Base-by-base conservation (phyloP, 2,329 filamentous ascomycete genomes). In the Aspergillus glaucus region DNA sequence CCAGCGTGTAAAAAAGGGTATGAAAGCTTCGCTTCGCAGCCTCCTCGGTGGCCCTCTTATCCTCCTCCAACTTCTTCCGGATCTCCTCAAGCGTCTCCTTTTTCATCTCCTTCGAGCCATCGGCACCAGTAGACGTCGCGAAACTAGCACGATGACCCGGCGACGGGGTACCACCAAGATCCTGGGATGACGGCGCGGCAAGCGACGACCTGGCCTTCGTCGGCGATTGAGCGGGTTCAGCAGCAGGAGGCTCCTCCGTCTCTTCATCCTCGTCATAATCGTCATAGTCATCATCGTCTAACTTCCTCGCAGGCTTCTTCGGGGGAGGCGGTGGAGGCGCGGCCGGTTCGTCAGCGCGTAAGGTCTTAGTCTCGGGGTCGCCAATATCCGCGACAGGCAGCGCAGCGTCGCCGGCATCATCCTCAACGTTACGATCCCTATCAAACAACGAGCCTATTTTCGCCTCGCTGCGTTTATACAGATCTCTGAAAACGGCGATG, bases 1-100 rank as follows among this genome's bases (percentile, higher is more conserved):
- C 93, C 28, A 97, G 78, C 1, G 93, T 96, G 68, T 95, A 92
- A 69, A 97, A 95, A 56, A 95, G 79, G 8, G 89, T 94, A 64
- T 95, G 86, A 69, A 96, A 97, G 70, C 87, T 93, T 61, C 84
- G 82, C 71, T 90, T 90, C 40, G 89, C 93, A 45, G 87, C 86
- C 63, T 95, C 89, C 63, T 95, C 92, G 43, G 88, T 91, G 26
- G 87, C 88, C 66, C 86, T 91, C 66, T 93, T 93, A 58, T 89
- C 88, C 64, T 95, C 88, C 68, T 97, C 91, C 55, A 97, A 73
- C 68, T 91, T 88, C 71, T 95, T 95, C 63, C 93, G 88, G 67
- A 89, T 87, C 75, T 95, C 88, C 65, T 95, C 90, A 6, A 85
- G 84, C 21, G 84, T 80, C 66, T 88, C 81, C 75, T 70, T 80